phyloP scores from a whole-genome alignment of 148 eudicot species.

The Rhododendron ovatum region DNA sequence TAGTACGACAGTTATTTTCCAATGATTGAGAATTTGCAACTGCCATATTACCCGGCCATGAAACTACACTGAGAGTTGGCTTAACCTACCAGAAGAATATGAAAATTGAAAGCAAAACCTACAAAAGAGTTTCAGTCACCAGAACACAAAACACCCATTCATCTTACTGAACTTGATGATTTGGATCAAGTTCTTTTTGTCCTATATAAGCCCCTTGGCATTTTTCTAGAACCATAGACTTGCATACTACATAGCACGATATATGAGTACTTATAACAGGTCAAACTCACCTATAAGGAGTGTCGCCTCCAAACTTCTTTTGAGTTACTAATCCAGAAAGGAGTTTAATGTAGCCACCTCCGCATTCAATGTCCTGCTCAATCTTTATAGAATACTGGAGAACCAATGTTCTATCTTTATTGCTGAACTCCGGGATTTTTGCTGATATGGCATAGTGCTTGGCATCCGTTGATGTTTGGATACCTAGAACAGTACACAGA shows the following conservation, averaged over 20 bases:
- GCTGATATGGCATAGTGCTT: constrained; percentile 80
- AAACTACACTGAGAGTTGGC: not conserved
- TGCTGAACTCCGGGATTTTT: constrained; percentile 67
- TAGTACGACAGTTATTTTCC: not conserved
- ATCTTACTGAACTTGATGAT: not conserved
- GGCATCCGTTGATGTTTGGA: constrained; percentile 73
- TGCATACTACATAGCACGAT: not conserved
- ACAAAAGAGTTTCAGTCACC: not conserved
- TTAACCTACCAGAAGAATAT: not conserved
- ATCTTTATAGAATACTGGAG: constrained; percentile 68
- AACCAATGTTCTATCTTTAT: constrained; percentile 75
- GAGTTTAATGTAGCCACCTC: constrained; percentile 83
- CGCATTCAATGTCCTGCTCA: constrained; percentile 86
- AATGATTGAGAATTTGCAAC: not conserved
- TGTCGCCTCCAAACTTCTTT: constrained; percentile 88
- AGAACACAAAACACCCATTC: not conserved
- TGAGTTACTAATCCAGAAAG: constrained; percentile 75
- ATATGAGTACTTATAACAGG: not conserved
- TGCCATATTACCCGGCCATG: not conserved
- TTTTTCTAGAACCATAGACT: not conserved
- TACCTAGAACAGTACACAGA: constrained; percentile 36
- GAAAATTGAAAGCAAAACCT: not conserved
- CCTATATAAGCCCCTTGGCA: not conserved
- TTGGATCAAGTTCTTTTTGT: not conserved
- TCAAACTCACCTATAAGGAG: constrained; percentile 69